Conservation (phyloP, 2,329 filamentous ascomycete genomes). For the Biscogniauxia mediterranea region DNA sequence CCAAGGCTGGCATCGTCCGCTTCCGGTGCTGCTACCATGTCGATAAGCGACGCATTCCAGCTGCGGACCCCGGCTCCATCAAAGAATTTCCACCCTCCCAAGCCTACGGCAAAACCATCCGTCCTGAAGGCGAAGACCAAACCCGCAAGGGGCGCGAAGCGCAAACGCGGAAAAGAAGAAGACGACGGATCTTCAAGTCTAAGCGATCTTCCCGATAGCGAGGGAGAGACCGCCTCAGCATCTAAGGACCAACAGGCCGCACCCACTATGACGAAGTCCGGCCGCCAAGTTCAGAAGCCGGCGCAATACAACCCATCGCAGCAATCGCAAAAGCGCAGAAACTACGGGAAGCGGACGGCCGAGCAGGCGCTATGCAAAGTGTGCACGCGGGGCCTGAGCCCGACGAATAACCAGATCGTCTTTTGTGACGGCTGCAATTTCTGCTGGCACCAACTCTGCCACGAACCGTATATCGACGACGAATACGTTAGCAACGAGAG, state of each 20-base stretch:
- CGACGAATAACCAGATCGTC: slow-evolving; percentile 74
- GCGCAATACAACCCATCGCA: slow-evolving; percentile 59
- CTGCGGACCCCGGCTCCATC: slow-evolving; percentile 21
- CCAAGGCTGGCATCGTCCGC: slow-evolving; percentile 1
- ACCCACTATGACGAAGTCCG: slow-evolving; percentile 71
- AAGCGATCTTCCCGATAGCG: slow-evolving; percentile 30
- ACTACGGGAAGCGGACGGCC: slow-evolving; percentile 57
- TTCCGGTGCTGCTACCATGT: slow-evolving; percentile 3
- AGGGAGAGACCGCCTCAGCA: slow-evolving; percentile 16
- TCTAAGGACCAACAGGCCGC: slow-evolving; percentile 44
- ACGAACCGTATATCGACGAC: slow-evolving; percentile 71
- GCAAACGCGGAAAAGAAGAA: slow-evolving; percentile 34
- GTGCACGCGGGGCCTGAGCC: slow-evolving; percentile 71
- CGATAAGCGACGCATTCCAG: slow-evolving; percentile 25
- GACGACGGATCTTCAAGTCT: slow-evolving; percentile 25
- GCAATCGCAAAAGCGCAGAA: slow-evolving; percentile 36
- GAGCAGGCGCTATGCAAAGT: slow-evolving; percentile 66
- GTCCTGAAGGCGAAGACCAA: slow-evolving; percentile 18
- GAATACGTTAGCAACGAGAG: slow-evolving; percentile 65
- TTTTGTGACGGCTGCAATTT: slow-evolving; percentile 81
- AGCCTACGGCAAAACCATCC: slow-evolving; percentile 12
- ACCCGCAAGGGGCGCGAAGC: slow-evolving; percentile 29
- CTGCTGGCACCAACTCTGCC: slow-evolving; percentile 80
- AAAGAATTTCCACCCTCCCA: background rate
- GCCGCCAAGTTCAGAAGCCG: slow-evolving; percentile 68